Evolutionary conservation across 495 filamentous ascomycete genomes (phyloP), one percentile per base, ranked within the genome.

Genomic region (Penicillium flavigenum): DNA sequence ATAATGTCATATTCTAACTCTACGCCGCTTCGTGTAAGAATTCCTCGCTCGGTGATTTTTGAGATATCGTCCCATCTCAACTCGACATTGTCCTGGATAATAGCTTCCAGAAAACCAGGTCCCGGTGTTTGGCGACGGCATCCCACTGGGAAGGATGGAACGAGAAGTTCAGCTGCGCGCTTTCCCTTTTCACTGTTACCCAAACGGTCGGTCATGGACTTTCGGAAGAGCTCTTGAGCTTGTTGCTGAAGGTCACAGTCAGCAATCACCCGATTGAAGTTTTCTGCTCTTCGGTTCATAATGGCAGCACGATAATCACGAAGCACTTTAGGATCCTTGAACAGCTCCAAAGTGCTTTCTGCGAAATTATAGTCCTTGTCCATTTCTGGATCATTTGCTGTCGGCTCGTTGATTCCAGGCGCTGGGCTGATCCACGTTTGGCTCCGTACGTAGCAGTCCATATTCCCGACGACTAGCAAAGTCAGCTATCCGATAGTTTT

Each of bases 31-130:
- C 9, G 39, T 0, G 66, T 72, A n/a, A 65, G 63, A 43, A 81
- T 72, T 0, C 82, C 84, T 2, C 63, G 77, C 14, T 68, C 63
- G 0, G 76, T 80, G 54, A 86, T 73, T 8, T 70, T 60, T 34
- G 64, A 59, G 59, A 88, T 85, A 24, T 59, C 60, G 5, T 70
- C 73, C 51, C 63, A 66, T 53, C 81, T 70, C 42, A 82, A 76
- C 8, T 72, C 60, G 4, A 80, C 76, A 59, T 88, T 87, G 3
- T 66, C 58, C 5, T 63, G 47, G 11, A 47, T 47, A 27, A 79
- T 56, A 1, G 79, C 70, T 49, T 79, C 61, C 5, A 79, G 58
- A 22, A 71, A 74, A 2, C 75, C 76, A 19, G 63, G 56, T 1
- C 71, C 71, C 1, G 79, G 79, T 2, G 73, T 75, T 3, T 72